Evolutionary conservation across 495 filamentous ascomycete species (phyloP).

Genomic region (Thozetella sp.): DNA sequence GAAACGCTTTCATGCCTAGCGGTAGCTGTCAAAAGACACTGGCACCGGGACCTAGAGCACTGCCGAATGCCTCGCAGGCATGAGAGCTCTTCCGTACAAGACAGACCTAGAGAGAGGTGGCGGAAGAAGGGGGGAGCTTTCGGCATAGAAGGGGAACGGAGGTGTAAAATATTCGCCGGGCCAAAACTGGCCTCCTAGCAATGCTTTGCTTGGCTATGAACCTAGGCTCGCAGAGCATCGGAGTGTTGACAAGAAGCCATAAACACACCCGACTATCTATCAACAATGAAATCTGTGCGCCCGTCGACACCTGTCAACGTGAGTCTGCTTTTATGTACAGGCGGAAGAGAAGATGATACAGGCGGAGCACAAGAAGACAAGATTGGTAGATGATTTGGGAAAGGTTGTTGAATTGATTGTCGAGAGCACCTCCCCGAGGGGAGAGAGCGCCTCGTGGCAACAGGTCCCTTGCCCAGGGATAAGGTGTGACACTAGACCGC

Average conservation of each 20-base stretch:
- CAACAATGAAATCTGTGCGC: slow-evolving; percentile 8
- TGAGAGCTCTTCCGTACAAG: too few species aligned
- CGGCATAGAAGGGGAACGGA: background rate
- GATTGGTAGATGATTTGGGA: slow-evolving; percentile 27
- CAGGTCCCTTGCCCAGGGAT: slow-evolving; percentile 18
- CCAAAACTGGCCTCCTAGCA: slow-evolving; percentile 43
- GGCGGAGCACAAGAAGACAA: slow-evolving; percentile 24
- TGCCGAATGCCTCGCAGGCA: too few species aligned
- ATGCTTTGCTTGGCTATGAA: slow-evolving; percentile 28
- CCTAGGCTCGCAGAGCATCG: slow-evolving; percentile 15
- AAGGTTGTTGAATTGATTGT: slow-evolving; percentile 26
- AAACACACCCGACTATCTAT: slow-evolving; percentile 36
- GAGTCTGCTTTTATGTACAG: slow-evolving; percentile 24
- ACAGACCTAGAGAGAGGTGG: too few species aligned
- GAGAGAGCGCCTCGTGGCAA: slow-evolving; percentile 12
- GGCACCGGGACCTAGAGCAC: too few species aligned
- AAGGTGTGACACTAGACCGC: slow-evolving; percentile 32
- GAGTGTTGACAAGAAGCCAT: slow-evolving; percentile 29
- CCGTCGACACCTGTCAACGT: slow-evolving; percentile 18
- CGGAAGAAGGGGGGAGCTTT: background rate
- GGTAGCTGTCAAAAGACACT: too few species aligned
- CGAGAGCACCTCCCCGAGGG: slow-evolving; percentile 7
- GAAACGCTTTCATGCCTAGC: too few species aligned
- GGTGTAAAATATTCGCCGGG: slow-evolving; percentile 19
- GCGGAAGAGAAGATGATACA: slow-evolving; percentile 20